Evolutionary conservation across 129 eudicot species (phyloP).

Genomic region (Daucus carota): DNA sequence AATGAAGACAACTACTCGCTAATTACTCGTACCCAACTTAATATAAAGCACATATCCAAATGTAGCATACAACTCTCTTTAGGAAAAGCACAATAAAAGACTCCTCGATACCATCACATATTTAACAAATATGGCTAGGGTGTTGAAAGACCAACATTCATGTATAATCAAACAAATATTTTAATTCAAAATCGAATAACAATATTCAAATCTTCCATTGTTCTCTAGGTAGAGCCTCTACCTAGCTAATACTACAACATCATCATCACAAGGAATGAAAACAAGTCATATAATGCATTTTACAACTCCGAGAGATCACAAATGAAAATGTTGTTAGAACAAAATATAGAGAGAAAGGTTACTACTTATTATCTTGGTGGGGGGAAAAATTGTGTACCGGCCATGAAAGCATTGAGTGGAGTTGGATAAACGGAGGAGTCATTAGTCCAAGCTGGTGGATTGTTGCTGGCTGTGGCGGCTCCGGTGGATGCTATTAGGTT

Average conservation of each 20-base stretch:
- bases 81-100: slow-evolving; percentile 17
- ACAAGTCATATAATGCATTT: not conserved
- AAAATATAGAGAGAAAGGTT: not conserved
- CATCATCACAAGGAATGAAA: not conserved
- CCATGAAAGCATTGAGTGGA: slow-evolving; percentile 75
- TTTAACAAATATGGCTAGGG: not conserved
- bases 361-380: slow-evolving; percentile 57
- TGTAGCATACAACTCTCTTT: slow-evolving; percentile 22
- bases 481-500: slow-evolving; percentile 38
- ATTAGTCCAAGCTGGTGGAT: slow-evolving; percentile 26
- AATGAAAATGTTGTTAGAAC: slow-evolving; percentile 19
- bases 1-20: slow-evolving; percentile 5
- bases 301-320: not conserved
- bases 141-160: not conserved
- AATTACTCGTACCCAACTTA: not conserved
- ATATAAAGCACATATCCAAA: slow-evolving; percentile 46
- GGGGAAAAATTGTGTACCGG: slow-evolving; percentile 92
- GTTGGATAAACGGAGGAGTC: slow-evolving; percentile 59
- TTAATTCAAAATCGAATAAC: not conserved
- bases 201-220: not conserved
- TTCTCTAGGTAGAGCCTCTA: not conserved
- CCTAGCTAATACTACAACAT: slow-evolving; percentile 11
- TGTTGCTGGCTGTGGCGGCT: slow-evolving; percentile 13
- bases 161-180: slow-evolving; percentile 12
- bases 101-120: not conserved